phyloP scores from a whole-genome alignment of 345 rosid species.

The Stellera chamaejasme region DNA sequence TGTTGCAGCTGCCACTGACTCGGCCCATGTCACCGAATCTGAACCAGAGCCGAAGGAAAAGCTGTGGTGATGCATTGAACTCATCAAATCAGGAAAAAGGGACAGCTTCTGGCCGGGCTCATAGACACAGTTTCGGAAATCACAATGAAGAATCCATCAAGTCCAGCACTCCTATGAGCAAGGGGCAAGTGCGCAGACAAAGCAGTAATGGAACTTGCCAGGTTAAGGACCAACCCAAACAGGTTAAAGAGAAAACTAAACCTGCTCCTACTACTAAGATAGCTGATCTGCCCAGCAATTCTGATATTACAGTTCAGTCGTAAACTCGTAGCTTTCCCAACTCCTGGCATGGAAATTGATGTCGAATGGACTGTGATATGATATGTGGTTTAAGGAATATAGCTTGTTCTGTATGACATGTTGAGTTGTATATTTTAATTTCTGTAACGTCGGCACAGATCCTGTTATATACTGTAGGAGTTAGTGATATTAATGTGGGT shows the following conservation, averaged over 20 bases:
- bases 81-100: slow-evolving; percentile 30
- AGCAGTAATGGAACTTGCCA: slow-evolving; percentile 37
- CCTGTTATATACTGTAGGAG: too few relatives aligned
- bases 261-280: slow-evolving; percentile 20
- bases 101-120: slow-evolving; percentile 40
- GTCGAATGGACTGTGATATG: slow-evolving; percentile 11
- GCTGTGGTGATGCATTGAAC: slow-evolving; percentile 20
- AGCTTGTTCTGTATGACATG: slow-evolving; percentile 19
- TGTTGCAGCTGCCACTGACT: background rate
- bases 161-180: slow-evolving; percentile 21
- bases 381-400: slow-evolving; percentile 15
- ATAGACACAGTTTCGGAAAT: slow-evolving; percentile 60
- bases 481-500: too few relatives aligned
- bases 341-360: slow-evolving; percentile 15
- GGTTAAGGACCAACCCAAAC: slow-evolving; percentile 33
- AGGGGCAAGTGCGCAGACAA: slow-evolving; percentile 19
- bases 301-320: slow-evolving; percentile 25
- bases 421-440: slow-evolving; percentile 8
- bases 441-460: slow-evolving; percentile 11
- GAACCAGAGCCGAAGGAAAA: slow-evolving; percentile 6
- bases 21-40: too few relatives aligned
- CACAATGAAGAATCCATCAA: slow-evolving; percentile 28
- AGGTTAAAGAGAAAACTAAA: slow-evolving; percentile 33
- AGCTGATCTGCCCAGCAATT: slow-evolving; percentile 10
- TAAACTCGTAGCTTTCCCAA: slow-evolving; percentile 24